Conservation (phyloP, 495 filamentous ascomycete species). For the Penicillium dipodomyicola region DNA sequence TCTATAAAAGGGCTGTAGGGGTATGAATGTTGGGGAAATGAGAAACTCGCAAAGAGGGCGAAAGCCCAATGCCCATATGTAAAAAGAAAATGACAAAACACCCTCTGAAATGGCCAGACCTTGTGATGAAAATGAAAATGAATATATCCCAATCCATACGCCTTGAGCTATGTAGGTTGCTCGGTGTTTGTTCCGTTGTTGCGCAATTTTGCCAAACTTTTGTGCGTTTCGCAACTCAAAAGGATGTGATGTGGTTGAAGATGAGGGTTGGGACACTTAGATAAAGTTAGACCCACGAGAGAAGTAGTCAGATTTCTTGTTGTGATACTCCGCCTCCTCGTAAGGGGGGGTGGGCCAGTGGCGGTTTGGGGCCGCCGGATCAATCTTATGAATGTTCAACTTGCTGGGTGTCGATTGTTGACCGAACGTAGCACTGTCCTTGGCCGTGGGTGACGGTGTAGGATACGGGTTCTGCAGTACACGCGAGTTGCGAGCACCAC, state of each 20-base stretch:
- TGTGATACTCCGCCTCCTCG: constrained; percentile 83
- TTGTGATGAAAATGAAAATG: constrained; percentile 27
- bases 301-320: constrained; percentile 73
- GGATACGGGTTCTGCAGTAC: constrained; percentile 77
- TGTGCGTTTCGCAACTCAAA: constrained; percentile 21
- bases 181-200: constrained; percentile 23
- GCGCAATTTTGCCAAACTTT: constrained; percentile 30
- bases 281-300: constrained; percentile 55
- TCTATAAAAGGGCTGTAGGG: constrained; percentile 45
- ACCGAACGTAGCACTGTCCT: constrained; percentile 69
- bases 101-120: constrained; percentile 23
- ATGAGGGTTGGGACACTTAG: constrained; percentile 28
- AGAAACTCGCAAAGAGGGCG: constrained; percentile 19
- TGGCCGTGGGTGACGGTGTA: constrained; percentile 86
- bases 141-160: constrained; percentile 32
- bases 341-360: constrained; percentile 98
- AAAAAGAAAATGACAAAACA: constrained; percentile 24
- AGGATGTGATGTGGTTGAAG: constrained; percentile 17
- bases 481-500: constrained; percentile 41
- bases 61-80: constrained; percentile 16
- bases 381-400: constrained; percentile 60
- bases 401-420: constrained; percentile 50
- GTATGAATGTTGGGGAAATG: constrained; percentile 37
- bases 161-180: constrained; percentile 29
- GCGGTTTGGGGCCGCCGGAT: constrained; percentile 54